A percentile compares a stretch with the other conserved stretches of the same genome.
Conservation (phyloP, 73 alveolate genomes). For the Urostyla sp. region DNA sequence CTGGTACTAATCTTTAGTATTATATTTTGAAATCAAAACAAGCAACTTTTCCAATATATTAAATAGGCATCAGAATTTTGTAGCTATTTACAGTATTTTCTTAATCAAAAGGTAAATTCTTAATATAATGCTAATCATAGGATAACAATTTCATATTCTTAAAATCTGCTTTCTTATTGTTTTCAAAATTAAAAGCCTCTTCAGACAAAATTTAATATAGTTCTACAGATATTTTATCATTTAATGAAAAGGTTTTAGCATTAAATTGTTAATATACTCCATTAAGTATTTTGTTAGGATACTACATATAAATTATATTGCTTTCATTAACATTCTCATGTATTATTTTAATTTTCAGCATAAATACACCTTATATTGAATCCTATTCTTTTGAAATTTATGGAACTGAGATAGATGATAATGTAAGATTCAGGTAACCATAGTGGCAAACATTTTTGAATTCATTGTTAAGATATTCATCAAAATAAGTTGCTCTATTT, state of each 20-base stretch:
- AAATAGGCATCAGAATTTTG: background rate
- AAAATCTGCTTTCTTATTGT: constrained; percentile 3
- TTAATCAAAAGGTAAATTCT: constrained; percentile 1
- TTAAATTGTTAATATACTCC: background rate
- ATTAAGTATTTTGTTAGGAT: constrained; percentile 13
- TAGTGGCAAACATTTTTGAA: constrained; percentile 27
- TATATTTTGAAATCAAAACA: background rate
- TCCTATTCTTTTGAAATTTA: background rate
- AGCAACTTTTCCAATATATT: constrained; percentile 27
- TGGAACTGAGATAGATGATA: background rate
- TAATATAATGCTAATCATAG: background rate
- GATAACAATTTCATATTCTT: constrained; percentile 20
- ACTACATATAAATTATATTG: constrained; percentile 25
- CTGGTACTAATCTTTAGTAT: constrained; percentile 1
- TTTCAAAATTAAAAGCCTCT: constrained; percentile 37
- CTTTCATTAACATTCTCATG: constrained; percentile 8
- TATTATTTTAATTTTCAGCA: background rate
- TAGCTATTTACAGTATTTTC: background rate
- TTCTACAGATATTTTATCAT: constrained; percentile 24
- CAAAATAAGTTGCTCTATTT: background rate
- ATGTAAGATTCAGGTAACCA: constrained; percentile 1
- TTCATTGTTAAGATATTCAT: background rate
- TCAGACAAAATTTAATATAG: constrained; percentile 31
- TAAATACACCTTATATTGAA: background rate
- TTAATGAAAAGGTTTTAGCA: constrained; percentile 1